Conservation (phyloP, 768 basidiomycete genomes). For the Lentinula edodes region DNA sequence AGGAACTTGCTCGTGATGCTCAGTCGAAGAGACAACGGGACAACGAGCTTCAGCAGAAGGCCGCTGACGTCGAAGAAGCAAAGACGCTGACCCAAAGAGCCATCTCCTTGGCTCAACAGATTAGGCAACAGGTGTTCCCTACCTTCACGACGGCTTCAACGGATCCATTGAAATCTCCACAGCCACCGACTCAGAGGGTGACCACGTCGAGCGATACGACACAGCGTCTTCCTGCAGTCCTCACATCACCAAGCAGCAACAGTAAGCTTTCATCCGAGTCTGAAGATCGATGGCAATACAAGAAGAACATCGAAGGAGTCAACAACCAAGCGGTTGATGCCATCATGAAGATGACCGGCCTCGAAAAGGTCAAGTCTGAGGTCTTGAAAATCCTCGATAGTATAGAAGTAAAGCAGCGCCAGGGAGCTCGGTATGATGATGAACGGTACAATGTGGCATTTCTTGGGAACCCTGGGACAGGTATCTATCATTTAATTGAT, state of each 20-base stretch:
- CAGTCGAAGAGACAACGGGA: conserved; percentile 29
- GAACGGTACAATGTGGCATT: conserved; percentile 60
- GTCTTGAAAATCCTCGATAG: conserved; percentile 55
- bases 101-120: not conserved
- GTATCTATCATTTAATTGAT: conserved; percentile 25
- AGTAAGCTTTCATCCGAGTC: conserved; percentile 23
- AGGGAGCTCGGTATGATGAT: conserved; percentile 42
- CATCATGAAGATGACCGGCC: conserved; percentile 66
- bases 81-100: not conserved
- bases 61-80: conserved; percentile 36
- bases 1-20: conserved; percentile 26
- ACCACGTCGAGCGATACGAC: not conserved
- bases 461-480: conserved; percentile 72
- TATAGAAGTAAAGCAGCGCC: conserved; percentile 50
- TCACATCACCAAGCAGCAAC: not conserved
- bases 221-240: not conserved
- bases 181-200: not conserved
- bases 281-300: conserved; percentile 48
- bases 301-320: conserved; percentile 50
- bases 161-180: not conserved
- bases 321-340: conserved; percentile 51
- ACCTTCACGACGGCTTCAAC: too few relatives aligned
- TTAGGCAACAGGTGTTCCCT: not conserved
- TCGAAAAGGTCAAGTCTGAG: conserved; percentile 59
- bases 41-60: conserved; percentile 35